A percentile compares a stretch with the other conserved stretches of the same genome.
These are phyloP conservation scores for Trichophyton schoenleinii DNA, from an alignment of 2,329 filamentous ascomycete genomes.

Conservation along the genomic window DNA sequence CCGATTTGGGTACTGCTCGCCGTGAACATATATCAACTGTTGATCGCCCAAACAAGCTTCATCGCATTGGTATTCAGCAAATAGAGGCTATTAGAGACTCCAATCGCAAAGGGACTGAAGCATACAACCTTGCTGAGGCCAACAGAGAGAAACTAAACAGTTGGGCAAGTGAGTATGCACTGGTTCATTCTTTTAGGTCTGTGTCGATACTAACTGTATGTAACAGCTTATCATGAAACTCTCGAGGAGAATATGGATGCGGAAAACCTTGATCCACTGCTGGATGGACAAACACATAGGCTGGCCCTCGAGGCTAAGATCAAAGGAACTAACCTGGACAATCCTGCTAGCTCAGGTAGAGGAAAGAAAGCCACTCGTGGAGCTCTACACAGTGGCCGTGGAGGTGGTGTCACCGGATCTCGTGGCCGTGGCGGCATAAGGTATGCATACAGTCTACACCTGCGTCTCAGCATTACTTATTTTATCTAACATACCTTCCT, in stretches of 20 bases:
- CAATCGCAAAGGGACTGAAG: slow-evolving; percentile 21
- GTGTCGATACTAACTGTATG: not conserved
- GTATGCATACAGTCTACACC: not conserved
- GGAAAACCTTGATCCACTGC: slow-evolving; percentile 22
- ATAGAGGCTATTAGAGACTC: slow-evolving; percentile 21
- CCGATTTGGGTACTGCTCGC: slow-evolving; percentile 27
- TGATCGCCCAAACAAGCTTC: slow-evolving; percentile 15
- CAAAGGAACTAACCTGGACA: not conserved
- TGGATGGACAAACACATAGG: slow-evolving; percentile 30
- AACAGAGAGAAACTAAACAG: slow-evolving; percentile 18
- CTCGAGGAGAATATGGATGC: slow-evolving; percentile 21
- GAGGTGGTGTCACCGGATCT: slow-evolving; percentile 18
- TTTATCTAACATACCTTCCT: not conserved
- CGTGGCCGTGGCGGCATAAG: slow-evolving; percentile 12
- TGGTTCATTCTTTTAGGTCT: not conserved
- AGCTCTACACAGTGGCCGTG: slow-evolving; percentile 13
- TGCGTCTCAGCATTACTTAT: not conserved
- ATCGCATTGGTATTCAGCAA: slow-evolving; percentile 13
- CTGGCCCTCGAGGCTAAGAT: not conserved
- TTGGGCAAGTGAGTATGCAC: slow-evolving; percentile 24
- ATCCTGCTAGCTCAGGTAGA: not conserved
- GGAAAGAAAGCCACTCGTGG: not conserved
- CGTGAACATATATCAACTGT: slow-evolving; percentile 27
- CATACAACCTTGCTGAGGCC: slow-evolving; percentile 17
- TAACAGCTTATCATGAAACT: slow-evolving; percentile 9